Evolutionary conservation across 2,329 filamentous ascomycete species (phyloP).

Genomic region (Hansfordia pulvinata): DNA sequence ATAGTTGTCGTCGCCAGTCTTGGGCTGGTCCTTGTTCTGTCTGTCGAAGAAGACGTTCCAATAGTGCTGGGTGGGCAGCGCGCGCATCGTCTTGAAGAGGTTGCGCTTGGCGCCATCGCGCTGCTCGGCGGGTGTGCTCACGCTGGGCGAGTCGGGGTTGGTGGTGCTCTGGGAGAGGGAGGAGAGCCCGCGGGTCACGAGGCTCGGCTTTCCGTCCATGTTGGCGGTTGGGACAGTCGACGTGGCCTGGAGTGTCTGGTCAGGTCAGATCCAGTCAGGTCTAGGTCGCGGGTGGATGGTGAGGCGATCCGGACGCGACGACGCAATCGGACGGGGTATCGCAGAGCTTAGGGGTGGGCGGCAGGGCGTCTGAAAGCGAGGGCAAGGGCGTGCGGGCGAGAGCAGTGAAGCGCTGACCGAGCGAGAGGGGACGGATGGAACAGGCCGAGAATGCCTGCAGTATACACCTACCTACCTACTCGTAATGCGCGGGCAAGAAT

Average conservation of each 20-base stretch:
- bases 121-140: conserved; percentile 55
- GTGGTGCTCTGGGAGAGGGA: conserved; percentile 44
- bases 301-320: too few species aligned
- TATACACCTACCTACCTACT: too few species aligned
- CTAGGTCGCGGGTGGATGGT: too few species aligned
- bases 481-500: too few species aligned
- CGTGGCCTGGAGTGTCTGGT: conserved; percentile 3
- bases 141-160: conserved; percentile 43
- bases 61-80: conserved; percentile 67
- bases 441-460: too few species aligned
- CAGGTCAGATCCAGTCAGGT: too few species aligned
- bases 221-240: conserved; percentile 7
- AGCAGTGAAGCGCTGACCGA: too few species aligned
- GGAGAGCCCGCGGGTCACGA: conserved; percentile 52
- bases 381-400: too few species aligned
- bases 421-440: too few species aligned
- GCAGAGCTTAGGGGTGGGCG: too few species aligned
- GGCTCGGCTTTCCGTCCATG: conserved; percentile 43
- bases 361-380: too few species aligned
- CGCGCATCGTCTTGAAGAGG: conserved; percentile 60
- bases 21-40: conserved; percentile 29
- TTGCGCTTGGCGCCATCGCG: conserved; percentile 74
- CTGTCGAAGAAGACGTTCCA: conserved; percentile 57
- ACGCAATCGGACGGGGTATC: too few species aligned
- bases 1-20: conserved; percentile 28